phyloP scores from a whole-genome alignment of 352 stramenopile genomes.

The Pseudoperonospora humuli region DNA sequence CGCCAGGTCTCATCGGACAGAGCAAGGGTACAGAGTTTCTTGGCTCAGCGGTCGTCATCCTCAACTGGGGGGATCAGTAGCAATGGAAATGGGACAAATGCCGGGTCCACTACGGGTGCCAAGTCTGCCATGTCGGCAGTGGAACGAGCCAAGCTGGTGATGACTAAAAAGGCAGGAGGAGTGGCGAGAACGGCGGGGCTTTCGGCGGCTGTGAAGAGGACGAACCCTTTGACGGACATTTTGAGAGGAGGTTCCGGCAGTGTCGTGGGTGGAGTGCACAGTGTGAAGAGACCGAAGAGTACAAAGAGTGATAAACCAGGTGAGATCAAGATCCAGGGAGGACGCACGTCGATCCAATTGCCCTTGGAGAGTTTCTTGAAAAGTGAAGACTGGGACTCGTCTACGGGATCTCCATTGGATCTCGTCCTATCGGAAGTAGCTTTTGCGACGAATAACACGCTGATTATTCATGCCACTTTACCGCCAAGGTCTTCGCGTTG shows the following conservation, averaged over 20 bases:
- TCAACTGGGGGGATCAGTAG: constrained; percentile 2
- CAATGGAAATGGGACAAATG: not conserved
- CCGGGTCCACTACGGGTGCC: not conserved
- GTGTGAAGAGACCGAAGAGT: constrained; percentile 51
- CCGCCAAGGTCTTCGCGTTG: constrained; percentile 49
- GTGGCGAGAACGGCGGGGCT: constrained; percentile 1
- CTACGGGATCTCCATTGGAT: constrained; percentile 45
- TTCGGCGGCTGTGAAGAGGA: constrained; percentile 47
- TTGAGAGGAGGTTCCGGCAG: constrained; percentile 59
- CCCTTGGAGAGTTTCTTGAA: constrained; percentile 70
- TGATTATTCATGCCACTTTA: constrained; percentile 74
- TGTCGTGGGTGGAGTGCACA: constrained; percentile 51
- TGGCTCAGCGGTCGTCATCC: constrained; percentile 35
- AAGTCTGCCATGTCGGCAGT: constrained; percentile 50
- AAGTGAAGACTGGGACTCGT: constrained; percentile 73
- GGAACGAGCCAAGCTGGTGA: constrained; percentile 66
- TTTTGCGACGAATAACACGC: constrained; percentile 80
- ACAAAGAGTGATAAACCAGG: constrained; percentile 68
- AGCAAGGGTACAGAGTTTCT: constrained; percentile 57
- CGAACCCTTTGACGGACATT: constrained; percentile 73
- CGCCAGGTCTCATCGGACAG: constrained; percentile 42
- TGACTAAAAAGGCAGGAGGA: constrained; percentile 58
- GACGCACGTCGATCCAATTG: constrained; percentile 67
- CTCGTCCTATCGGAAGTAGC: constrained; percentile 65
- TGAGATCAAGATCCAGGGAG: constrained; percentile 71